phyloP scores from a whole-genome alignment of 768 basidiomycete species.

The Pulveroboletus sp. region DNA sequence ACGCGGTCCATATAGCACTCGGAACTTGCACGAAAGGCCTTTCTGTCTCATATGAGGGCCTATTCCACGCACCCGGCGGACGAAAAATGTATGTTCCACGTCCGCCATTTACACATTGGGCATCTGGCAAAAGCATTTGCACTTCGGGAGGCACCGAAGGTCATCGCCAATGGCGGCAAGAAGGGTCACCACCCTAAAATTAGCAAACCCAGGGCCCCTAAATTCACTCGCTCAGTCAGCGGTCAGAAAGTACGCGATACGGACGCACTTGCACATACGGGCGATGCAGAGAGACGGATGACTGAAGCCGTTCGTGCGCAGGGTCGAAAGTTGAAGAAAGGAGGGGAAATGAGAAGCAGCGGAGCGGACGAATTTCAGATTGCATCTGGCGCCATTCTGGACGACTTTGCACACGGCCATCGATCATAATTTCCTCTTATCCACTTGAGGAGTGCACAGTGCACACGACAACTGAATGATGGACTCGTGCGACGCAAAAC shows the following conservation, averaged over 20 bases:
- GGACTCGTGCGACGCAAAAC: not conserved
- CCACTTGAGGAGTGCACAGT: not conserved
- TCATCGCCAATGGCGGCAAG: constrained; percentile 26
- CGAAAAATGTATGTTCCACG: constrained; percentile 96
- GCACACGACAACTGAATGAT: not conserved
- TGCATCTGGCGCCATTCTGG: constrained; percentile 56
- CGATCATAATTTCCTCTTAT: constrained; percentile 2
- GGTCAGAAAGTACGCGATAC: constrained; percentile 28
- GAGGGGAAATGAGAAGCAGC: constrained; percentile 66
- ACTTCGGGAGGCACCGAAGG: constrained; percentile 74
- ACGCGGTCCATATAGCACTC: constrained; percentile 53
- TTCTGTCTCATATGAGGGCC: constrained; percentile 88
- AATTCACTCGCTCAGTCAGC: constrained; percentile 14
- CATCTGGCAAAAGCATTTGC: constrained; percentile 93
- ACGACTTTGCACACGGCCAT: constrained; percentile 45
- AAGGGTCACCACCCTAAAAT: constrained; percentile 7
- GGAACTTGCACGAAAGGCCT: constrained; percentile 76
- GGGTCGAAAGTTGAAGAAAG: constrained; percentile 75
- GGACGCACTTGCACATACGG: constrained; percentile 34
- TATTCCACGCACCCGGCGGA: constrained; percentile 95
- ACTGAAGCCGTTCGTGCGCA: constrained; percentile 77
- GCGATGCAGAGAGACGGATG: constrained; percentile 78
- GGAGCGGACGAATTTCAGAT: constrained; percentile 78
- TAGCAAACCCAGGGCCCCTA: constrained; percentile 1
- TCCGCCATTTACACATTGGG: constrained; percentile 89